Percentiles rank a stretch among this genome's conserved stretches.
These are phyloP conservation scores for Yarrowia porcina DNA, from an alignment of 805 yeast genomes.

Conservation along the genomic window DNA sequence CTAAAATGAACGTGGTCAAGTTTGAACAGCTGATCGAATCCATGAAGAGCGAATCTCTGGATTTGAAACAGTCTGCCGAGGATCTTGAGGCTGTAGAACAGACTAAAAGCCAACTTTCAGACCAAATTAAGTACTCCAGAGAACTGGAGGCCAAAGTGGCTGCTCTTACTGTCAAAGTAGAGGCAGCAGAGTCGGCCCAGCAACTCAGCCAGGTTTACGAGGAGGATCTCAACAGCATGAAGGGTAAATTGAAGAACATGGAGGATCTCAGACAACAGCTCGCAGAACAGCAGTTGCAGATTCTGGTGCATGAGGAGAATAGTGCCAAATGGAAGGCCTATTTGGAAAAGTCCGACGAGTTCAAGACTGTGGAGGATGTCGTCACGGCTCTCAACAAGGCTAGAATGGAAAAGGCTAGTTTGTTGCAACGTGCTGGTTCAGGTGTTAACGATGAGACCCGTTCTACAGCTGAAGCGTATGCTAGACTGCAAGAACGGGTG, in stretches of 20 bases:
- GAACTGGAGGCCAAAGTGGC: constrained; percentile 53
- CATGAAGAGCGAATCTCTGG: neutral
- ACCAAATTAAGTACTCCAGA: constrained; percentile 47
- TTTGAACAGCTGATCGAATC: constrained; percentile 28
- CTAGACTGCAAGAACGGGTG: constrained; percentile 28
- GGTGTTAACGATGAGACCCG: constrained; percentile 21
- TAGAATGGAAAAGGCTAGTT: constrained; percentile 34
- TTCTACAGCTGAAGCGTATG: constrained; percentile 36
- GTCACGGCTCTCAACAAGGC: constrained; percentile 40
- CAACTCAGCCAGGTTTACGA: constrained; percentile 50
- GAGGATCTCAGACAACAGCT: constrained; percentile 47
- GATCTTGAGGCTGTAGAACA: constrained; percentile 28
- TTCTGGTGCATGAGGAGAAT: constrained; percentile 48
- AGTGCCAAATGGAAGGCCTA: constrained; percentile 48
- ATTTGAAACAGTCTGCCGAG: constrained; percentile 3
- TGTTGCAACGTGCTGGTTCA: constrained; percentile 36
- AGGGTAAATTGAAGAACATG: constrained; percentile 41
- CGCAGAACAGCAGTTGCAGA: constrained; percentile 50
- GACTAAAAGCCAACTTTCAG: constrained; percentile 33
- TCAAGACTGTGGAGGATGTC: constrained; percentile 44
- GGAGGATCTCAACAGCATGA: constrained; percentile 51
- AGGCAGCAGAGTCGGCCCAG: constrained; percentile 48
- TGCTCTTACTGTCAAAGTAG: constrained; percentile 52
- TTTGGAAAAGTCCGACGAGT: constrained; percentile 41
- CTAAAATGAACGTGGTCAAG: constrained; percentile 25